phyloP scores from a whole-genome alignment of 2,329 filamentous ascomycete species.

The Botrytis hyacinthi region DNA sequence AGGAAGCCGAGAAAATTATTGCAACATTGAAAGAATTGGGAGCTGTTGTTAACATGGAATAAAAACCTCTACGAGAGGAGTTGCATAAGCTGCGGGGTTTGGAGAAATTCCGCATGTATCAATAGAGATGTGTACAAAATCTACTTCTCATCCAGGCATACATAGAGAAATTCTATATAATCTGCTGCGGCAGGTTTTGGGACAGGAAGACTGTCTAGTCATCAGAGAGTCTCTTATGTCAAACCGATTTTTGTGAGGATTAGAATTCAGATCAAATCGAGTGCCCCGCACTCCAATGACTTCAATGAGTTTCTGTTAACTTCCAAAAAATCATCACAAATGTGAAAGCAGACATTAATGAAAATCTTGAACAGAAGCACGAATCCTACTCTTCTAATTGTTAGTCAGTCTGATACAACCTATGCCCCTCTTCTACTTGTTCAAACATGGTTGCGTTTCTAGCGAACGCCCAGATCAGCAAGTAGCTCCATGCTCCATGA shows the following conservation, averaged over 20 bases:
- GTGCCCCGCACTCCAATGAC: neutral
- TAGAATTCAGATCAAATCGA: neutral
- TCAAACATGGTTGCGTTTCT: neutral
- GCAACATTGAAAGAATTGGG: constrained; percentile 91
- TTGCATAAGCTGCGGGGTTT: constrained; percentile 29
- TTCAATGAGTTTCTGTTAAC: neutral
- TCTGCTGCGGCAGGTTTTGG: neutral
- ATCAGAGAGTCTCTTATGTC: neutral
- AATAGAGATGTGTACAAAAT: constrained; percentile 40
- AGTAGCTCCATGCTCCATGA: neutral
- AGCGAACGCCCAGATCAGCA: neutral
- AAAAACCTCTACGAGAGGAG: constrained; percentile 54
- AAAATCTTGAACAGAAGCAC: neutral
- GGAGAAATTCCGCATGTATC: constrained; percentile 34
- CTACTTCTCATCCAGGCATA: constrained; percentile 28
- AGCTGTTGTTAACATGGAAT: constrained; percentile 88
- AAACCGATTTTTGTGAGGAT: neutral
- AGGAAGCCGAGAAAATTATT: constrained; percentile 98
- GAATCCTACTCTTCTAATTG: neutral
- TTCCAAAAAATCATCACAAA: neutral
- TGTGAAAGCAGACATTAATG: neutral
- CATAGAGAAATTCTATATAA: neutral
- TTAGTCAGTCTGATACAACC: neutral
- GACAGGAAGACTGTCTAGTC: neutral
- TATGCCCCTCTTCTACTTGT: neutral